Evolutionary conservation across 768 basidiomycete genomes (phyloP).

Genomic region (Zangia roseola): DNA sequence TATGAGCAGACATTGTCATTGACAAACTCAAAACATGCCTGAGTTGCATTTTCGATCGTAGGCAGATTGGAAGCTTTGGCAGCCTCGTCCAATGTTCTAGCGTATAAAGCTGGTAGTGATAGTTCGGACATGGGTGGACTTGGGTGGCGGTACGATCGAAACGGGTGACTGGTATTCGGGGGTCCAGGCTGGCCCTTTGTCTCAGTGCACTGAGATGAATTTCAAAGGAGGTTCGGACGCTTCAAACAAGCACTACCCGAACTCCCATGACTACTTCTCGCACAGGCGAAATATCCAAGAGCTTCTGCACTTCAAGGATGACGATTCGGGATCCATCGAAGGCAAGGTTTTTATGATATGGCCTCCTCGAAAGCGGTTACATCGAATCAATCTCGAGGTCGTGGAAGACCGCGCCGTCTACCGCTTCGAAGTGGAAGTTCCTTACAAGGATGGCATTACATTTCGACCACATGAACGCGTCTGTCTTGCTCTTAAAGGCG

Average conservation of each 20-base stretch:
- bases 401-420: conserved; percentile 13
- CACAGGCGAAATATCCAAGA: conserved; percentile 33
- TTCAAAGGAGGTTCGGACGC: background rate
- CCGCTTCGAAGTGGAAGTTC: conserved; percentile 41
- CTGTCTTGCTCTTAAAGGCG: conserved; percentile 48
- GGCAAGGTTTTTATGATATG: conserved; percentile 48
- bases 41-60: conserved; percentile 44
- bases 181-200: background rate
- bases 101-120: conserved; percentile 40
- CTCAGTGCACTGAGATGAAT: conserved; percentile 6
- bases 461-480: conserved; percentile 44
- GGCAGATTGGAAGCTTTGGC: conserved; percentile 40
- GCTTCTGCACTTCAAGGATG: conserved; percentile 29
- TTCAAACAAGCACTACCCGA: too few species aligned
- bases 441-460: conserved; percentile 33
- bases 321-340: conserved; percentile 40
- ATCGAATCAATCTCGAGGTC: conserved; percentile 33
- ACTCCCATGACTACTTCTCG: conserved; percentile 17
- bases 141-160: too few species aligned
- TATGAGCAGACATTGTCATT: conserved; percentile 5
- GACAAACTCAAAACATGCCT: conserved; percentile 32
- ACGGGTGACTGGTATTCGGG: conserved; percentile 9
- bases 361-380: conserved; percentile 29
- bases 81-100: conserved; percentile 37
- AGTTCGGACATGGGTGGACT: too few species aligned